These are phyloP conservation scores for Hebeloma cylindrosporum DNA, from an alignment of 768 basidiomycete genomes.

Conservation along the genomic window DNA sequence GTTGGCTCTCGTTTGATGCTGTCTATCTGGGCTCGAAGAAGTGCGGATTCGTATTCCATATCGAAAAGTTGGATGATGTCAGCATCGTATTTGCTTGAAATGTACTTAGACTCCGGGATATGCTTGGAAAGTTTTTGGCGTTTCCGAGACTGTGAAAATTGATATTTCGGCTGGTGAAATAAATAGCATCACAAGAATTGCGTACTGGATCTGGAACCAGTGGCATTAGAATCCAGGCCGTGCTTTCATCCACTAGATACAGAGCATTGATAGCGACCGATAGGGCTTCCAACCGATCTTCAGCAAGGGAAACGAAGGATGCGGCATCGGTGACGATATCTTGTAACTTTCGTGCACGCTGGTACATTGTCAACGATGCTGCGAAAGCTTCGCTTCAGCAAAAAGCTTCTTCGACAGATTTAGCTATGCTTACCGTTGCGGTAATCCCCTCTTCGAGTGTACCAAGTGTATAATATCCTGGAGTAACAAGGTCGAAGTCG, in stretches of 20 bases:
- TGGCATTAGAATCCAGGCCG: constrained; percentile 81
- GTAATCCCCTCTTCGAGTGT: constrained; percentile 83
- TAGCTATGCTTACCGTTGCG: constrained; percentile 69
- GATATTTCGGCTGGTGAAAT: no score
- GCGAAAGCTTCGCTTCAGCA: constrained; percentile 17
- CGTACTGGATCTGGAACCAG: constrained; percentile 52
- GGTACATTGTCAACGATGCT: constrained; percentile 95
- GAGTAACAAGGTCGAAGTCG: constrained; percentile 83
- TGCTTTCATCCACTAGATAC: constrained; percentile 74
- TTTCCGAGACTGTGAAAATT: constrained; percentile 58
- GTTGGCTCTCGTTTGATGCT: constrained; percentile 68
- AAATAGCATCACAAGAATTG: no score
- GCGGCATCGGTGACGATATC: constrained; percentile 46
- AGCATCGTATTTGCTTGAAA: constrained; percentile 59
- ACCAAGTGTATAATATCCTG: constrained; percentile 93
- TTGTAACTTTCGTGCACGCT: constrained; percentile 78
- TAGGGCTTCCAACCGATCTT: constrained; percentile 78
- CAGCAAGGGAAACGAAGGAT: constrained; percentile 46
- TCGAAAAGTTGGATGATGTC: constrained; percentile 82
- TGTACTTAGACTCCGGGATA: constrained; percentile 75
- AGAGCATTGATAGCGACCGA: constrained; percentile 88
- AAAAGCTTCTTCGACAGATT: constrained; percentile 8
- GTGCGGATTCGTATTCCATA: constrained; percentile 73
- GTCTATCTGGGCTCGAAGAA: constrained; percentile 77
- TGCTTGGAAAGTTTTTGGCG: constrained; percentile 69